Evolutionary conservation across 352 stramenopile species (phyloP).

Genomic region (Thraustochytrium sp.): DNA sequence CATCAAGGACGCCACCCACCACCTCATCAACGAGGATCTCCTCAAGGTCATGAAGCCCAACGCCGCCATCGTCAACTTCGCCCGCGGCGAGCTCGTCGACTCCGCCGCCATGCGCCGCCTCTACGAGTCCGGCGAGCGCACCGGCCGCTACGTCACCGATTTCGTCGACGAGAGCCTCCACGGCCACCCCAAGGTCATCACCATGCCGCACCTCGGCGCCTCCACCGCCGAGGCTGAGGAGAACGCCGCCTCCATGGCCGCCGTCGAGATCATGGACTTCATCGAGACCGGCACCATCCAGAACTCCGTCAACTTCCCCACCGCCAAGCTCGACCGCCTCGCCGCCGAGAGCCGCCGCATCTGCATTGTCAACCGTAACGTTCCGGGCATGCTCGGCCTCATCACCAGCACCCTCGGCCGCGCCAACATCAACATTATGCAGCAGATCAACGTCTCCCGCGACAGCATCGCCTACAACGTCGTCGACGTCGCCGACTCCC

Average conservation of each 20-base stretch:
- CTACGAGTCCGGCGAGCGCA: constrained; percentile 64
- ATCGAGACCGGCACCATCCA: constrained; percentile 81
- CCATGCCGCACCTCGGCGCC: constrained; percentile 88
- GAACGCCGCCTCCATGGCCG: constrained; percentile 77
- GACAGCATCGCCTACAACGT: constrained; percentile 69
- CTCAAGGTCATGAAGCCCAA: constrained; percentile 53
- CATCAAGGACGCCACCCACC: constrained; percentile 77
- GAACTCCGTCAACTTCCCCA: constrained; percentile 89
- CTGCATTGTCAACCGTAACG: constrained; percentile 84
- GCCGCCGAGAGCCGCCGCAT: constrained; percentile 73
- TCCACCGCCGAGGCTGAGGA: constrained; percentile 87
- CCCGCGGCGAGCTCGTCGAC: constrained; percentile 85
- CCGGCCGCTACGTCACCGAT: constrained; percentile 75
- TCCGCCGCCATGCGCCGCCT: constrained; percentile 72
- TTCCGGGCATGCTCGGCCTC: constrained; percentile 82
- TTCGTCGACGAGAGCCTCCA: constrained; percentile 78
- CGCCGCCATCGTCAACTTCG: constrained; percentile 86
- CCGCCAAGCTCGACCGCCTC: constrained; percentile 73
- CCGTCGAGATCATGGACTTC: constrained; percentile 81
- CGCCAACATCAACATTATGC: constrained; percentile 84
- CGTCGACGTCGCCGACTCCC: constrained; percentile 58
- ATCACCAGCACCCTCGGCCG: constrained; percentile 85
- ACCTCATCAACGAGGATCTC: constrained; percentile 73
- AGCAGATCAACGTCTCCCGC: constrained; percentile 67
- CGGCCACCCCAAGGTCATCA: constrained; percentile 77